Evolutionary conservation across 208 protist species (phyloP).

Genomic region (Acanthamoeba lenticulata): DNA sequence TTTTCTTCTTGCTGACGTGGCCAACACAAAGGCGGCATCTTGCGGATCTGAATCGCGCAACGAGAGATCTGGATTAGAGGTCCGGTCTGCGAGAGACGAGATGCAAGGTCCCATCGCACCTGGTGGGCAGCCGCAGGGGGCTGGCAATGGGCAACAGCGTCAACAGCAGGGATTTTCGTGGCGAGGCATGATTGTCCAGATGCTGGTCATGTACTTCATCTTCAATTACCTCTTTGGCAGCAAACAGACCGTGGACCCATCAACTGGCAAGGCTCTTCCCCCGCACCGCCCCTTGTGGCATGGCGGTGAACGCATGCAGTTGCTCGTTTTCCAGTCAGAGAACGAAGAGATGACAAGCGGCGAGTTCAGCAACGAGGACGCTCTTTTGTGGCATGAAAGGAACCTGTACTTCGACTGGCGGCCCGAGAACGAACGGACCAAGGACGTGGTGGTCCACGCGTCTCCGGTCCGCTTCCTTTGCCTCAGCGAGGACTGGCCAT

Average conservation of each 20-base stretch:
- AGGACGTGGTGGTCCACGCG: not conserved
- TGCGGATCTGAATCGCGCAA: not conserved
- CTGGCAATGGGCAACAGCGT: not conserved
- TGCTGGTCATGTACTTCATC: constrained; percentile 18
- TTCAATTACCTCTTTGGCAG: constrained; percentile 4
- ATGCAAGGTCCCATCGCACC: too few species aligned
- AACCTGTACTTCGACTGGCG: not conserved
- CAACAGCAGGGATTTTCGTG: constrained; percentile 23
- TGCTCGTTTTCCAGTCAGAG: not conserved
- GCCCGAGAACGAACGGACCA: not conserved
- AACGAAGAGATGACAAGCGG: not conserved
- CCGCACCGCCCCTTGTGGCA: not conserved
- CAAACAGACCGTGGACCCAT: not conserved
- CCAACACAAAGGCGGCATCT: not conserved
- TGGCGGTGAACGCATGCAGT: not conserved
- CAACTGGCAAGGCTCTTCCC: not conserved
- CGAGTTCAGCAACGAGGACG: not conserved
- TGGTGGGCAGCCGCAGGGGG: not conserved
- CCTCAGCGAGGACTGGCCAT: not conserved
- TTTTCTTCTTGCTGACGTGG: not conserved
- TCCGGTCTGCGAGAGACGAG: too few species aligned
- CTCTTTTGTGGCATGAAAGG: not conserved
- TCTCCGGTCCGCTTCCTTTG: not conserved
- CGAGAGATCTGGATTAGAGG: too few species aligned
- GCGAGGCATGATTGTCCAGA: not conserved